A percentile compares a stretch with the other conserved stretches of the same genome.
phyloP scores from a whole-genome alignment of 2,329 filamentous ascomycete genomes.

The Blastomyces gilchristii region DNA sequence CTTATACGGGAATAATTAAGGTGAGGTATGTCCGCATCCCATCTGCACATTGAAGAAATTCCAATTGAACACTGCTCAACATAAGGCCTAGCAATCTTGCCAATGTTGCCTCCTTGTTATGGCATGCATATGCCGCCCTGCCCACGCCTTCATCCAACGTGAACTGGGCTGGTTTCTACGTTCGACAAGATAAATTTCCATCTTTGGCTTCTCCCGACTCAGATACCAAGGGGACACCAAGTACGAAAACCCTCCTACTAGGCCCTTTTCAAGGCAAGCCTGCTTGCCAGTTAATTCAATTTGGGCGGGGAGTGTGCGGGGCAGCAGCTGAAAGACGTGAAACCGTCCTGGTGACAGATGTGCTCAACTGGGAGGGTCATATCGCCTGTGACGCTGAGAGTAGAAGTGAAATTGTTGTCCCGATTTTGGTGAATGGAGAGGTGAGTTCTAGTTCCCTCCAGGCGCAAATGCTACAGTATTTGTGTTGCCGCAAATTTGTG shows the following conservation, averaged over 20 bases:
- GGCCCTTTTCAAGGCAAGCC: slow-evolving; percentile 42
- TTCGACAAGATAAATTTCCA: slow-evolving; percentile 36
- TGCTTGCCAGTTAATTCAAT: slow-evolving; percentile 39
- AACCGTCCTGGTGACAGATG: slow-evolving; percentile 37
- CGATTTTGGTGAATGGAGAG: slow-evolving; percentile 33
- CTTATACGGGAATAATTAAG: slow-evolving; percentile 13
- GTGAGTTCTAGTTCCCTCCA: slow-evolving; percentile 20
- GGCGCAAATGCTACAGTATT: background rate
- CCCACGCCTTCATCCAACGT: slow-evolving; percentile 35
- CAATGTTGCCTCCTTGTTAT: slow-evolving; percentile 40
- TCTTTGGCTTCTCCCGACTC: slow-evolving; percentile 17
- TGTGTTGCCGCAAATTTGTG: background rate
- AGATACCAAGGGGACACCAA: slow-evolving; percentile 11
- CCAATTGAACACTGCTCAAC: background rate
- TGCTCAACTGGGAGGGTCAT: slow-evolving; percentile 37
- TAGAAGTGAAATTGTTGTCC: slow-evolving; percentile 42
- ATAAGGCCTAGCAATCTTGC: slow-evolving; percentile 33
- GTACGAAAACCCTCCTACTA: slow-evolving; percentile 29
- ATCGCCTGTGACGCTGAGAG: slow-evolving; percentile 42
- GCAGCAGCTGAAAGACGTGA: slow-evolving; percentile 32
- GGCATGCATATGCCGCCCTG: slow-evolving; percentile 39
- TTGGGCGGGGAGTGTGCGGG: slow-evolving; percentile 40
- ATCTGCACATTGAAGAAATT: background rate
- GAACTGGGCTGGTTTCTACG: slow-evolving; percentile 43
- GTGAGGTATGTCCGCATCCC: slow-evolving; percentile 22